Evolutionary conservation across 208 protist species (phyloP), one percentile per base, ranked within the genome.

Genomic region (Crithidia fasciculata): DNA sequence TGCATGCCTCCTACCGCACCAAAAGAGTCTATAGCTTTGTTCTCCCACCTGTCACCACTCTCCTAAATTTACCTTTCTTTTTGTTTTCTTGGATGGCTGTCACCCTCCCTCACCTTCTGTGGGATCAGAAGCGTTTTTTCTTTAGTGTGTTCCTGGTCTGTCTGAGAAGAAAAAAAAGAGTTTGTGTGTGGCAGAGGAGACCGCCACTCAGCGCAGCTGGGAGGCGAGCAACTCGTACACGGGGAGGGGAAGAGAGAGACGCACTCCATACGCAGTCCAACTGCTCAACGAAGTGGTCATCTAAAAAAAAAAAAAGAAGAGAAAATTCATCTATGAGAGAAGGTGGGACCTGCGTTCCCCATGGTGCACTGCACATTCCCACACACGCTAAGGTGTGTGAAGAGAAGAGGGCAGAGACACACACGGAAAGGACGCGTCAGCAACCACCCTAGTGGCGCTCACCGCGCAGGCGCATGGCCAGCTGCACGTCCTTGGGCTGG

Each of bases 401-500:
- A 49, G 45, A 13, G 12, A 49, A 49, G 9, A 49, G 7, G 45
- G 9, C 45, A 54, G 50, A 66, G 50, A 52, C 39, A 39, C 50
- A 18, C 60, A 13, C 40, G 19, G 6, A 53, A n/a, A 47, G 60
- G 37, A 15, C 12, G 45, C 2, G 45, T 49, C 45, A 49, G 12
- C 5, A 40, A 4, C 56, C 19, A 44, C 56, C 37, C 49, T 80
- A 84, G 65, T 71, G 74, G 59, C 82, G 82, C 75, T 87, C 82
- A 61, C 82, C 82, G 65, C 78, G 82, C 54, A 87, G 77, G 53
- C 78, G 76, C 53, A 64, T 64, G 16, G 59, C 59, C 59, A 64
- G 59, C 80, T 90, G 82, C 69, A 87, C 76, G 69, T 89, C 94
- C 76, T 92, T 92, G 40, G 81, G 81, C 86, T 94, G 85, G 64